phyloP scores from a whole-genome alignment of 768 basidiomycete species.

The Clavulina sp. region DNA sequence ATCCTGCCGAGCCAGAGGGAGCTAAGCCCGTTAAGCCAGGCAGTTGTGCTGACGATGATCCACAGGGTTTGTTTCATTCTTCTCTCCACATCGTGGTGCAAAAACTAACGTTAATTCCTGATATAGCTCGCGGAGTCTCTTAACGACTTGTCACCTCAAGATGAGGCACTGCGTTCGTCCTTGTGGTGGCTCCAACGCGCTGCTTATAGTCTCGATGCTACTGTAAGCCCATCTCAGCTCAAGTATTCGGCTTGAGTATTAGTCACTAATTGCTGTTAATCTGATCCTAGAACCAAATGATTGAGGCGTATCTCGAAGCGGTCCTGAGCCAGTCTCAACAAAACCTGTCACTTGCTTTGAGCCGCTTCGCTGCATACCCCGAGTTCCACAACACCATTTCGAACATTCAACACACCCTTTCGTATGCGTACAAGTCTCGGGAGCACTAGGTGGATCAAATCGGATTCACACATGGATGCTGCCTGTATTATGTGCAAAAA shows the following conservation, averaged over 20 bases:
- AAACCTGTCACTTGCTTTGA: slow-evolving; percentile 64
- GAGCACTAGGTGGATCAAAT: too few species aligned
- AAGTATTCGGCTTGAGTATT: not conserved
- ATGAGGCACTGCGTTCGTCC: slow-evolving; percentile 65
- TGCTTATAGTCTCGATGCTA: slow-evolving; percentile 50
- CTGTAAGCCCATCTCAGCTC: slow-evolving; percentile 26
- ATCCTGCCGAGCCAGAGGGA: slow-evolving; percentile 61
- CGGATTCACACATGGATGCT: too few species aligned
- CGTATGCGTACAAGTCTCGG: too few species aligned
- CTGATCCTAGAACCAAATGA: slow-evolving; percentile 47
- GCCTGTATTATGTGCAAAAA: too few species aligned
- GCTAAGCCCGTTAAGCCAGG: slow-evolving; percentile 52
- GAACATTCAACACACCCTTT: slow-evolving; percentile 57
- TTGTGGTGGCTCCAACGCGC: slow-evolving; percentile 80
- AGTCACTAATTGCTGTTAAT: slow-evolving; percentile 5
- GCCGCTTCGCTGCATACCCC: slow-evolving; percentile 39
- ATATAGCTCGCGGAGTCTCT: slow-evolving; percentile 52
- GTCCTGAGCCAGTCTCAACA: slow-evolving; percentile 66
- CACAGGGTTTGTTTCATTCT: slow-evolving; percentile 35
- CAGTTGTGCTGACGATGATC: slow-evolving; percentile 66
- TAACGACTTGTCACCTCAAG: slow-evolving; percentile 56
- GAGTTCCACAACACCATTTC: slow-evolving; percentile 54
- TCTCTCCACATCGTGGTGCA: slow-evolving; percentile 3
- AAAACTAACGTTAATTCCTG: not conserved
- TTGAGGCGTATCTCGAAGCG: slow-evolving; percentile 63